Evolutionary conservation across 768 basidiomycete species (phyloP).

Genomic region (Boletus huronensis): DNA sequence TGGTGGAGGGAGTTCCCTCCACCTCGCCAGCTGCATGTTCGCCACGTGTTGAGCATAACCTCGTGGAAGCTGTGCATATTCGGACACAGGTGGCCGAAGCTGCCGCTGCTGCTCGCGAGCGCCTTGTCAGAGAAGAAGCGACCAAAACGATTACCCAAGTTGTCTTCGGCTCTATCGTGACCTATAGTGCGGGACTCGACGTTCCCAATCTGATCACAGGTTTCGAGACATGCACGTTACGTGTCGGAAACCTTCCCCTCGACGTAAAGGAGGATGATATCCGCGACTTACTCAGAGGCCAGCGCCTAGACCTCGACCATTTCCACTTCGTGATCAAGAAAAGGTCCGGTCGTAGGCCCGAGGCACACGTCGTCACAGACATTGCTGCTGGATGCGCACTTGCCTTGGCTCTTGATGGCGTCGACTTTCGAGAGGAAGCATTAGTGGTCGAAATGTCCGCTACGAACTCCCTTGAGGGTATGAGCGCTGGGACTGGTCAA

Average conservation of each 20-base stretch:
- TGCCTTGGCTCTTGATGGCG: slow-evolving; percentile 43
- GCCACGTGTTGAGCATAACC: neutral
- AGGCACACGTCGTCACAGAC: slow-evolving; percentile 44
- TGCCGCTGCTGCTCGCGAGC: slow-evolving; percentile 12
- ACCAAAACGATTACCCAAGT: slow-evolving; percentile 39
- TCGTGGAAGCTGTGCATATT: neutral
- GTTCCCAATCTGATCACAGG: slow-evolving; percentile 44
- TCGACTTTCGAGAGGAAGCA: slow-evolving; percentile 43
- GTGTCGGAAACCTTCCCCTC: slow-evolving; percentile 43
- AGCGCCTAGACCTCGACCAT: slow-evolving; percentile 36
- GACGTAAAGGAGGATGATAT: slow-evolving; percentile 41
- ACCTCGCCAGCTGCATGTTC: neutral
- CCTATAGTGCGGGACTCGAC: slow-evolving; percentile 48
- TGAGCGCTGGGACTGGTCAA: slow-evolving; percentile 36
- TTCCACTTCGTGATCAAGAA: slow-evolving; percentile 36
- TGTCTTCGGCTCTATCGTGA: slow-evolving; percentile 47
- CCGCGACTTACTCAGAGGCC: slow-evolving; percentile 39
- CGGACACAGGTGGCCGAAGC: slow-evolving; percentile 13
- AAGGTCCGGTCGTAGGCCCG: slow-evolving; percentile 28
- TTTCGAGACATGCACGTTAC: slow-evolving; percentile 50
- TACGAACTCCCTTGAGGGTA: slow-evolving; percentile 38
- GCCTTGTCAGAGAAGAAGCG: slow-evolving; percentile 37
- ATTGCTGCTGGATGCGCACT: slow-evolving; percentile 40
- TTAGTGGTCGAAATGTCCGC: slow-evolving; percentile 43
- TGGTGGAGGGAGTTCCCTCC: neutral